Base-by-base conservation (phyloP, 345 rosid genomes). In the Citrus inodora region DNA sequence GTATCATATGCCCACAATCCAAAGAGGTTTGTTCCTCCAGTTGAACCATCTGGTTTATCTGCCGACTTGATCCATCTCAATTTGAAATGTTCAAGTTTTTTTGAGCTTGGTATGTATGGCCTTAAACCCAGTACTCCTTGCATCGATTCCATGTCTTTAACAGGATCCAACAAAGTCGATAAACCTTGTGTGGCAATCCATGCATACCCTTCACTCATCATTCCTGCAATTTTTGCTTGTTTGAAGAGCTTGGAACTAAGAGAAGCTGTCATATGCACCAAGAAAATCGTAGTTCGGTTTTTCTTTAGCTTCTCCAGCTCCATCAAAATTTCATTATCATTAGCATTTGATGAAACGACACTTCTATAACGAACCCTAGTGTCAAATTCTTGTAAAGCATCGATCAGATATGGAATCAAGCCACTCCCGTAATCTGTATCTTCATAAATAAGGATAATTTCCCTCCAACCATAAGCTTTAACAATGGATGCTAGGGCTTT, bases 1-100 rank as follows among this genome's bases (percentile, higher is more conserved):
- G 90, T 83, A 77, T 89, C 92, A 75, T 89, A 87, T 2, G 81
- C 85, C 88, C 78, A 81, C 27, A 83, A 48, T 42, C 85, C 78
- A 27, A 70, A 81, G 5, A 53, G 24, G 75, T 76, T 79, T 46
- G 63, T 4, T 5, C 32, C 69, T 7, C 28, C 9, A 1, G n/a
- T 21, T 25, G 9, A 10, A 6, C n/a, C 33, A 38, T 14, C 51
- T 9, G 32, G 71, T 32, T 75, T 7, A 5, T 67, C 42, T 24
- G 19, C 61, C 0, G 7, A 55, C 19, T 64, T 70, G 27, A 58
- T 64, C 83, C 83, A 78, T 70, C 55, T 59, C 25, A 4, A 4
- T 46, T 40, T 64, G 19, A 82, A 85, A 32, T 14, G 56, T 16
- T 73, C 30, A n/a, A 85, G 67, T 1, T 78, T 42, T 38, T 48